phyloP scores from a whole-genome alignment of 1,284 basidiomycete species.

The Ustilago loliicola region DNA sequence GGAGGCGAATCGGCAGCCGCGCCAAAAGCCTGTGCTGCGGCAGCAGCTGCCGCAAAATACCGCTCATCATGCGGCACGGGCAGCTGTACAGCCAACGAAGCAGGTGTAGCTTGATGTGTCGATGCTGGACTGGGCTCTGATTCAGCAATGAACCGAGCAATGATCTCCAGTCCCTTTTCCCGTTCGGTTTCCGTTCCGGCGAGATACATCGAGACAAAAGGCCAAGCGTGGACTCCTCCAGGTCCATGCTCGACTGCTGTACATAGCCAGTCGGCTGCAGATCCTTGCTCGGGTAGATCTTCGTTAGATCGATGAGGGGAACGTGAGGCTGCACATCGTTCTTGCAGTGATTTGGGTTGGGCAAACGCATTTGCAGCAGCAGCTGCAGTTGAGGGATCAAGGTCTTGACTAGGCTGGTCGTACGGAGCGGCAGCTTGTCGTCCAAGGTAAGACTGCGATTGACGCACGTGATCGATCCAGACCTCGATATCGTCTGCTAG shows the following conservation, averaged over 20 bases:
- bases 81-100: conserved; percentile 11
- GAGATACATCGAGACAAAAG: conserved; percentile 67
- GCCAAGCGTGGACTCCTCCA: conserved; percentile 69
- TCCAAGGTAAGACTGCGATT: conserved; percentile 14
- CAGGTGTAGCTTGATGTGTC: conserved; percentile 27
- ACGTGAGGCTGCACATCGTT: conserved; percentile 38
- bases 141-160: conserved; percentile 61
- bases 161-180: conserved; percentile 63
- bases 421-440: conserved; percentile 3
- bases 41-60: conserved; percentile 6
- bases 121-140: conserved; percentile 24
- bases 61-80: conserved; percentile 24
- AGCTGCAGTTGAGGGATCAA: conserved; percentile 14
- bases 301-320: conserved; percentile 23
- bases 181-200: conserved; percentile 61
- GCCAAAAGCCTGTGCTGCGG: conserved; percentile 25
- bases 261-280: conserved; percentile 47
- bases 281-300: conserved; percentile 4
- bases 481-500: conserved; percentile 64
- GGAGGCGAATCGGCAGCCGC: conserved; percentile 34
- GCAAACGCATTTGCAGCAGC: neutral
- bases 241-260: conserved; percentile 62
- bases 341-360: conserved; percentile 30
- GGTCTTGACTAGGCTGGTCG: conserved; percentile 43
- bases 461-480: conserved; percentile 57